These are phyloP conservation scores for Straminergon stramineum DNA, from an alignment of 225 moss, liverwort and hornwort genomes.

Conservation along the genomic window DNA sequence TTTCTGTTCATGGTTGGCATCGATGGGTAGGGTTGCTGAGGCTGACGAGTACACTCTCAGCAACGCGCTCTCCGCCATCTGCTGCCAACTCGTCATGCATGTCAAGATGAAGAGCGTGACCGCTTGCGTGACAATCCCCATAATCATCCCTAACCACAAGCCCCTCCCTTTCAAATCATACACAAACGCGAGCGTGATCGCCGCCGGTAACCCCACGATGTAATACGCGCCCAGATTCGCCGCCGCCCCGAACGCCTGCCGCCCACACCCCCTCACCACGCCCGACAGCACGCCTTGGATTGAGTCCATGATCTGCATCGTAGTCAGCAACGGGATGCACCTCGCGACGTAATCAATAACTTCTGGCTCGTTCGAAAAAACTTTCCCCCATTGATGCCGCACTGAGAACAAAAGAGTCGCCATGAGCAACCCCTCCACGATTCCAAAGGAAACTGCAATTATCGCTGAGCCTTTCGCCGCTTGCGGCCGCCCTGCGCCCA, in stretches of 20 bases:
- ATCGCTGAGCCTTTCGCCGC: conserved; percentile 35
- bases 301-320: conserved; percentile 35
- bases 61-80: conserved; percentile 34
- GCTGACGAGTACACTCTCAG: conserved; percentile 14
- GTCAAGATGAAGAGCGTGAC: conserved; percentile 27
- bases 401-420: neutral
- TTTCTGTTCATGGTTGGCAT: neutral
- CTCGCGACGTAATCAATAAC: conserved; percentile 36
- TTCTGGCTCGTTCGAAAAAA: conserved; percentile 33
- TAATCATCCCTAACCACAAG: conserved; percentile 44
- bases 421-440: conserved; percentile 8
- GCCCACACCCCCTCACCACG: conserved; percentile 52
- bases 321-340: conserved; percentile 29
- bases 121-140: conserved; percentile 32
- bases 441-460: conserved; percentile 12
- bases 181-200: conserved; percentile 37
- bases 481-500: conserved; percentile 56
- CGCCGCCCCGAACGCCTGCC: conserved; percentile 47
- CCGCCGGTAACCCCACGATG: conserved; percentile 47
- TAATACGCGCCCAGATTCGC: conserved; percentile 60
- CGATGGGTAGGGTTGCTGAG: conserved; percentile 9
- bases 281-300: conserved; percentile 52
- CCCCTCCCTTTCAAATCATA: conserved; percentile 39
- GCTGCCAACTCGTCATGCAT: conserved; percentile 40
- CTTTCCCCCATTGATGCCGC: conserved; percentile 22